Percentiles rank a stretch among this genome's conserved stretches.
Conservation (phyloP, 2,329 filamentous ascomycete species). For the Metarhizium robertsii region DNA sequence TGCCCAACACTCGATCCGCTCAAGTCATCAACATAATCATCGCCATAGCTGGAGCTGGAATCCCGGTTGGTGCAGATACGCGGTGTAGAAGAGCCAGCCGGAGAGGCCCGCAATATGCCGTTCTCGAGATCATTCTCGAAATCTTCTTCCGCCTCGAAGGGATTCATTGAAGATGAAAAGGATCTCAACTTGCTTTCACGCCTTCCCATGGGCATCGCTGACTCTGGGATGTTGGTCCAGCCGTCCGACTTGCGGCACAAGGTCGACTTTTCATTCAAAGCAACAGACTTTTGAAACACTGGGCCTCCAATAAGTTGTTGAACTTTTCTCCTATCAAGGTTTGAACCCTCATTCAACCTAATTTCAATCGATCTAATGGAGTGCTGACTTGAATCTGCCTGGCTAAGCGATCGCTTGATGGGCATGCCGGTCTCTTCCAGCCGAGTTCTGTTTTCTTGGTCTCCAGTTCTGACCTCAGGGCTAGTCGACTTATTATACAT, state of each 20-base stretch:
- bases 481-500: slow-evolving; percentile 18
- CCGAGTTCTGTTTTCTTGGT: not conserved
- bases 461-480: slow-evolving; percentile 9
- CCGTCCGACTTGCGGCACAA: not conserved
- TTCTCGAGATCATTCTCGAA: slow-evolving; percentile 29
- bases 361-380: slow-evolving; percentile 23
- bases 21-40: not conserved
- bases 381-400: slow-evolving; percentile 4
- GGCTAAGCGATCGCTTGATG: not conserved
- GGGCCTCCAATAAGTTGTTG: slow-evolving; percentile 9
- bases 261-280: not conserved
- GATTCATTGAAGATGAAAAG: slow-evolving; percentile 2
- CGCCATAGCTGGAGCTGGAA: not conserved
- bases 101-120: slow-evolving; percentile 26
- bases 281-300: not conserved
- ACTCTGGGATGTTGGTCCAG: not conserved
- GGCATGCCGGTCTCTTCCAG: not conserved
- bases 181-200: not conserved
- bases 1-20: slow-evolving; percentile 4
- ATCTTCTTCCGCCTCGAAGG: slow-evolving; percentile 27
- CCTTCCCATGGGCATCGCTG: not conserved
- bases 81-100: slow-evolving; percentile 29
- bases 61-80: slow-evolving; percentile 13
- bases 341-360: slow-evolving; percentile 24
- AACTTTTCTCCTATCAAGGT: slow-evolving; percentile 25